Conservation (phyloP, 345 rosid genomes). For the Eucalyptus sp. region DNA sequence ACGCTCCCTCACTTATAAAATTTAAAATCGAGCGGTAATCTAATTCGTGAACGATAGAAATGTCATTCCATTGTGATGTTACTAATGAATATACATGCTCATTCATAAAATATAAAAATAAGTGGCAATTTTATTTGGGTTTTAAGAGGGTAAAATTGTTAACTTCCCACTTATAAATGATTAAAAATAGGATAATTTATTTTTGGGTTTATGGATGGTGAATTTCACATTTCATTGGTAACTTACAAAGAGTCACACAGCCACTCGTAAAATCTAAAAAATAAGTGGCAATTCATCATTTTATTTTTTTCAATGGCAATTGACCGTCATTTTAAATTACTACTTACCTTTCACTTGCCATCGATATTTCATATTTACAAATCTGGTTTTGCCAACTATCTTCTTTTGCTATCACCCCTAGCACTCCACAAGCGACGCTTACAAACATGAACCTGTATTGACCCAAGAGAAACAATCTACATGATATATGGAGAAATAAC, state of each 20-base stretch:
- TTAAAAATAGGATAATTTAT: too few relatives aligned
- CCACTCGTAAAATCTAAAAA: background rate
- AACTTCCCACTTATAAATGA: too few relatives aligned
- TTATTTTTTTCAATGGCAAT: background rate
- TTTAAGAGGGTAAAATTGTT: too few relatives aligned
- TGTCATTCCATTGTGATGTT: too few relatives aligned
- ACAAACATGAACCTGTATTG: background rate
- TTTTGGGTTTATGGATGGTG: background rate
- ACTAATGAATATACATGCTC: too few relatives aligned
- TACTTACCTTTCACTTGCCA: background rate
- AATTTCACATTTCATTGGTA: background rate
- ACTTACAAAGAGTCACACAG: background rate
- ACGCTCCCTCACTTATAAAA: fast-evolving
- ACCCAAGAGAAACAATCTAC: background rate
- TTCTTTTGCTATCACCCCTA: background rate
- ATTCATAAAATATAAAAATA: too few relatives aligned
- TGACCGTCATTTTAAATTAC: background rate
- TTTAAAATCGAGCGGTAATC: too few relatives aligned
- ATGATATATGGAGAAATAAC: background rate
- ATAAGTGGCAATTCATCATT: background rate
- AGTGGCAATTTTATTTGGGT: too few relatives aligned
- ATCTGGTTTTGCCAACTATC: background rate
- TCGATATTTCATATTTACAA: background rate
- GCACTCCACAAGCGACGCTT: background rate
- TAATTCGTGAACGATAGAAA: fast-evolving